These are phyloP conservation scores for Fraxinus pennsylvanica DNA, from an alignment of 257 asterid species.

Conservation along the genomic window DNA sequence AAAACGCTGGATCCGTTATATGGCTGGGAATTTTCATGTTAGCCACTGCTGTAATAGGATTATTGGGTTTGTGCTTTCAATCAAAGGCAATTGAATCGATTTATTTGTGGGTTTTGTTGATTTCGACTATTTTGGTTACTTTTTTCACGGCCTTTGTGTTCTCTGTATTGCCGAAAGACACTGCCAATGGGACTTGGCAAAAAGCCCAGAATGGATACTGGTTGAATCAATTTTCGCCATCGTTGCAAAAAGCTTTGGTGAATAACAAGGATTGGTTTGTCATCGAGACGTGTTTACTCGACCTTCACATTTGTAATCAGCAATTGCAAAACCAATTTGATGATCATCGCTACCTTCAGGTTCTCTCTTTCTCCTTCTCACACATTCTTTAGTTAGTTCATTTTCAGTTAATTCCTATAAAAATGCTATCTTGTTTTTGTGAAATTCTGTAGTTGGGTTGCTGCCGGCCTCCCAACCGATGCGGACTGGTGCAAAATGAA, in stretches of 20 bases:
- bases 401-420: too few species aligned
- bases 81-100: slow-evolving; percentile 16
- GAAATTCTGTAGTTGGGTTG: slow-evolving; percentile 28
- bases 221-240: slow-evolving; percentile 28
- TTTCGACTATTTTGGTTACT: slow-evolving; percentile 15
- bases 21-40: slow-evolving; percentile 23
- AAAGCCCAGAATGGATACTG: slow-evolving; percentile 25
- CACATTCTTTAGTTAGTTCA: too few species aligned
- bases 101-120: slow-evolving; percentile 22
- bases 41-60: slow-evolving; percentile 22
- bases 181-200: slow-evolving; percentile 14
- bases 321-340: too few species aligned
- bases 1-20: neutral
- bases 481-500: slow-evolving; percentile 25
- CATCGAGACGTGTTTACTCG: slow-evolving; percentile 17
- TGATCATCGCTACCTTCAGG: neutral
- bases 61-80: slow-evolving; percentile 19
- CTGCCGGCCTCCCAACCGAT: slow-evolving; percentile 31
- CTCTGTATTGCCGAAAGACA: slow-evolving; percentile 21
- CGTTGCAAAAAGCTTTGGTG: slow-evolving; percentile 23
- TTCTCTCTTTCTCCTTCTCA: neutral
- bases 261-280: slow-evolving; percentile 20
- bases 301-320: slow-evolving; percentile 8
- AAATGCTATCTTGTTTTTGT: neutral
- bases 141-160: slow-evolving; percentile 17